Base-by-base conservation (phyloP, 2,329 filamentous ascomycete species). In the Neonectria neomacrospora region DNA sequence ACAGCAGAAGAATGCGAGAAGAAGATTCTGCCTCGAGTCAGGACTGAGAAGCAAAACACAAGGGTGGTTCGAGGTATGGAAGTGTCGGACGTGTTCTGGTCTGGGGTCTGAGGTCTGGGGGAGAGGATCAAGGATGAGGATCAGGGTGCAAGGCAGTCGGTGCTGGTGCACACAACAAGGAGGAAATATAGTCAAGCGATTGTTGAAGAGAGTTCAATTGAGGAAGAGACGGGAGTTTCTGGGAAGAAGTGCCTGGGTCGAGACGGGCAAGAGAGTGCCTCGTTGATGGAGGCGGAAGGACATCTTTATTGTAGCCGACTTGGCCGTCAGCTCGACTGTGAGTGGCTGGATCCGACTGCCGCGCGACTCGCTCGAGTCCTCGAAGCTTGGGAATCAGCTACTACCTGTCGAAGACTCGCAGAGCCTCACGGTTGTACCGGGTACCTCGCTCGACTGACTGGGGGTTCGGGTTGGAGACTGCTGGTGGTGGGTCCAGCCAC, bases 361-460 rank as follows among this genome's bases (percentile, higher is more conserved):
- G 34, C 14, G 14, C 2, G 34, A 37, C 34, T 37, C 34, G 34
- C 34, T n/a, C 34, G 34, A 37, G 34, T 37, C 14, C 14, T 14
- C n/a, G 9, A 28, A 32, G 26, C 28, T 20, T 41, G 47, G 47
- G 47, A 32, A 50, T 50, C 26, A n/a, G 9, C 26, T 30, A 50
- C 26, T 50, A 50, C 47, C 47, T 34, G 47, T 28, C 23, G 6
- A 48, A 11, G 16, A 5, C n/a, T n/a, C 6, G 47, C 47, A 50
- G 47, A 50, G 47, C 47, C 47, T 20, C 47, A 50, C 12, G 5
- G 8, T 2, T 11, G 47, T 50, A 50, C 47, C 9, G 2, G n/a
- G 47, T 50, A 50, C 47, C n/a, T 32, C n/a, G n/a, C n/a, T n/a
- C n/a, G n/a, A n/a, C n/a, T 8, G 47, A 20, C 47, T 50, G 47